Evolutionary conservation across 139 green algal species (phyloP).

Genomic region (Tetradesmus lagerheimii): DNA sequence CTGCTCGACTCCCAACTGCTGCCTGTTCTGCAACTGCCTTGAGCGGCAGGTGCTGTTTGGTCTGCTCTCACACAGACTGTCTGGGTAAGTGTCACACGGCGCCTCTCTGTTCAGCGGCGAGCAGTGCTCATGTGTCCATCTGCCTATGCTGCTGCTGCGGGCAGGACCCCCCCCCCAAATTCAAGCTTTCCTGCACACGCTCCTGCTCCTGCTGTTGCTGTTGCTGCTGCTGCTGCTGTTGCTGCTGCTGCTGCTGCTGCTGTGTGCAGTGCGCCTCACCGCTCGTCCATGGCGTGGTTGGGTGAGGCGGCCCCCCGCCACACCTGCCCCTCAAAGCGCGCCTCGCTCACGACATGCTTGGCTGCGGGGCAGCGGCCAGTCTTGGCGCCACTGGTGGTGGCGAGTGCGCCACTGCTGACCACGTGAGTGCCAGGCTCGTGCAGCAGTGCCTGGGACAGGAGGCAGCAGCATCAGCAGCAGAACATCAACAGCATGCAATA

Average conservation of each 20-base stretch:
- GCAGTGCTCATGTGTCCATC: not conserved
- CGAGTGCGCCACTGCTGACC: conserved; percentile 26
- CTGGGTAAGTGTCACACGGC: not conserved
- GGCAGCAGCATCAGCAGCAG: not conserved
- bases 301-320: conserved; percentile 63
- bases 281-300: conserved; percentile 21
- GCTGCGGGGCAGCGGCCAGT: conserved; percentile 91
- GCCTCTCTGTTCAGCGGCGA: not conserved
- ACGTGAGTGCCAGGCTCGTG: conserved; percentile 14
- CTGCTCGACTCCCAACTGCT: too few relatives aligned
- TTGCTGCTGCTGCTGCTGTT: not conserved
- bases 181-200: not conserved
- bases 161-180: too few relatives aligned
- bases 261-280: not conserved
- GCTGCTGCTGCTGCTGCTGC: not conserved
- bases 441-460: not conserved
- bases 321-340: conserved; percentile 74
- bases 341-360: conserved; percentile 93
- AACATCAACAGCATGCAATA: not conserved
- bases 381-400: conserved; percentile 73
- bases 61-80: too few relatives aligned
- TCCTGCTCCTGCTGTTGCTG: not conserved
- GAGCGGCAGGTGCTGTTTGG: too few relatives aligned
- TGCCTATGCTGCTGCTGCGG: not conserved
- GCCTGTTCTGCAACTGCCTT: too few relatives aligned